Percentiles rank a stretch among this genome's conserved stretches.
Conservation (phyloP, 2,329 filamentous ascomycete species). For the Diaporthe citrichinensis region DNA sequence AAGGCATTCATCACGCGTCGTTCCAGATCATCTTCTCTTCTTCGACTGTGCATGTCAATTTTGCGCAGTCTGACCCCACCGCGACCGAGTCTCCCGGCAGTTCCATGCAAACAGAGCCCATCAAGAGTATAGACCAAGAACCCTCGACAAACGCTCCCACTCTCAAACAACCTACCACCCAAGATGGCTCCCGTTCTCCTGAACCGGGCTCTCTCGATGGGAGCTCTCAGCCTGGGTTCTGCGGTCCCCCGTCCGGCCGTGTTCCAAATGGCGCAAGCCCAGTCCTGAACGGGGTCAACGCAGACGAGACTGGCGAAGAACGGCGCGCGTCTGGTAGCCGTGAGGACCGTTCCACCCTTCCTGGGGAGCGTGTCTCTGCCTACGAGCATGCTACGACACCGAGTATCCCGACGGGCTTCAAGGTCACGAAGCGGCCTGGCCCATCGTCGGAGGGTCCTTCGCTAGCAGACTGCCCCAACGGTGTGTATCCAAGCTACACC, state of each 20-base stretch:
- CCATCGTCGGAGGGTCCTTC: slow-evolving; percentile 57
- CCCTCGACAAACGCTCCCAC: slow-evolving; percentile 55
- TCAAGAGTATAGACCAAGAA: slow-evolving; percentile 60
- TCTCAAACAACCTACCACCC: slow-evolving; percentile 54
- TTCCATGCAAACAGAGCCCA: slow-evolving; percentile 77
- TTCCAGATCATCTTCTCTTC: slow-evolving; percentile 1
- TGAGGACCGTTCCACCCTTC: slow-evolving; percentile 49
- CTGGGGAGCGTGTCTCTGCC: slow-evolving; percentile 69
- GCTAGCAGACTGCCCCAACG: slow-evolving; percentile 81
- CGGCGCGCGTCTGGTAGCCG: slow-evolving; percentile 66
- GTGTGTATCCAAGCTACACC: slow-evolving; percentile 62
- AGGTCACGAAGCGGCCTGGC: slow-evolving; percentile 65
- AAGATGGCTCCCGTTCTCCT: slow-evolving; percentile 70
- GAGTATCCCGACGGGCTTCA: slow-evolving; percentile 66
- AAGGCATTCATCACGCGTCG: slow-evolving; percentile 22
- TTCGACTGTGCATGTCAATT: slow-evolving; percentile 65
- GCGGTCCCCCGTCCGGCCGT: slow-evolving; percentile 55
- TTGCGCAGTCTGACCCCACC: slow-evolving; percentile 64
- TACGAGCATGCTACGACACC: slow-evolving; percentile 72
- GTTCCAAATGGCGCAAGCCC: slow-evolving; percentile 47
- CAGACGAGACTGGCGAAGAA: slow-evolving; percentile 63
- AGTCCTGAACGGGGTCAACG: slow-evolving; percentile 51
- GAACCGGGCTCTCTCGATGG: slow-evolving; percentile 55
- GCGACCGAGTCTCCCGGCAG: slow-evolving; percentile 54
- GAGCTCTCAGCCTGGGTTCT: slow-evolving; percentile 52